Conservation (phyloP, 2,329 filamentous ascomycete genomes). For the Epichloe gansuensis region DNA sequence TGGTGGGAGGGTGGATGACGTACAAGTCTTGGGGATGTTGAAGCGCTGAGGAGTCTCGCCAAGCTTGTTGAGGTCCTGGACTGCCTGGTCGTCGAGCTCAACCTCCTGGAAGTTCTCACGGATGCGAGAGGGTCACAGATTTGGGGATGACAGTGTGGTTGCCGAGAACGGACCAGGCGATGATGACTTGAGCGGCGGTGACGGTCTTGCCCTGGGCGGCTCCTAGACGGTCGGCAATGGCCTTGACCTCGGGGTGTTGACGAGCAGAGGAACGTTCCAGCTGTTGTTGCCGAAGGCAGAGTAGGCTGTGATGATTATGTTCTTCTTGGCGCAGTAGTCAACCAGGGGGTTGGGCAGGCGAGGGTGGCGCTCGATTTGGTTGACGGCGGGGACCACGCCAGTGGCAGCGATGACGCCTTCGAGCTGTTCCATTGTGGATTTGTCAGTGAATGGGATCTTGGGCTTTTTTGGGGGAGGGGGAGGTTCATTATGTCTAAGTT, state of each 20-base stretch:
- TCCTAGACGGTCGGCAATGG: conserved; percentile 38
- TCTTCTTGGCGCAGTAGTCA: conserved; percentile 48
- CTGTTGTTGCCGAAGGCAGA: conserved; percentile 41
- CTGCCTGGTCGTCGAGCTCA: conserved; percentile 45
- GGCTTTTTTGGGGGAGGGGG: not conserved
- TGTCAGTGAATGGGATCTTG: not conserved
- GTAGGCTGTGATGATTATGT: conserved; percentile 56
- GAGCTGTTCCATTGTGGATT: conserved; percentile 20
- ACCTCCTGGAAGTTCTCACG: conserved; percentile 58
- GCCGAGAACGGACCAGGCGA: conserved; percentile 46
- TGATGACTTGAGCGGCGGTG: conserved; percentile 33
- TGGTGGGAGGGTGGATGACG: conserved; percentile 9
- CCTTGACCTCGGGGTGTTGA: conserved; percentile 44
- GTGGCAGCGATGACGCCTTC: conserved; percentile 44
- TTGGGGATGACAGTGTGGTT: conserved; percentile 66
- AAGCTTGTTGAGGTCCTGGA: conserved; percentile 48
- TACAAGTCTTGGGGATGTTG: conserved; percentile 32
- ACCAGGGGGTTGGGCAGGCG: conserved; percentile 47
- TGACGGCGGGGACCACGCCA: conserved; percentile 47
- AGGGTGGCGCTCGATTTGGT: conserved; percentile 60
- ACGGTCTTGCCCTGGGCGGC: conserved; percentile 23
- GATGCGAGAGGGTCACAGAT: conserved; percentile 56
- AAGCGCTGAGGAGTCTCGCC: conserved; percentile 37
- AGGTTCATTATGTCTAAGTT: not conserved
- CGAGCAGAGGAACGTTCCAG: conserved; percentile 35